These are phyloP conservation scores for Globisporangium lucens DNA, from an alignment of 352 stramenopile genomes.

Conservation along the genomic window DNA sequence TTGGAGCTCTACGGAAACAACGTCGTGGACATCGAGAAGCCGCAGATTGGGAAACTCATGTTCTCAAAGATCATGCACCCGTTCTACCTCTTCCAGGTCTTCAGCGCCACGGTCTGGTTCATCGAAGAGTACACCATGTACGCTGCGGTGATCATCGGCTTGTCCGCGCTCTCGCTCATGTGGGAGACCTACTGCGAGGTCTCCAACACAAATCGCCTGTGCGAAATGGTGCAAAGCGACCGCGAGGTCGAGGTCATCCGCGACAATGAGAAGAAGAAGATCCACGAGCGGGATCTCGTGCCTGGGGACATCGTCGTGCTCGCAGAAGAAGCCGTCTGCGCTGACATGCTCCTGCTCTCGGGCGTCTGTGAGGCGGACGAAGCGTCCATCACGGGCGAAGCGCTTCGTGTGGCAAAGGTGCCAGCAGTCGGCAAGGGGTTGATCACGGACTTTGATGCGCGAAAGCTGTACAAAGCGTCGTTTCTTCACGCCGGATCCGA, in stretches of 20 bases:
- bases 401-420: slow-evolving; percentile 68
- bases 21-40: slow-evolving; percentile 36
- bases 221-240: slow-evolving; percentile 45
- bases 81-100: slow-evolving; percentile 77
- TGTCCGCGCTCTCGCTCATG: slow-evolving; percentile 55
- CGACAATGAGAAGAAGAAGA: slow-evolving; percentile 36
- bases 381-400: slow-evolving; percentile 69
- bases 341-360: slow-evolving; percentile 53
- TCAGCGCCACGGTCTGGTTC: slow-evolving; percentile 64
- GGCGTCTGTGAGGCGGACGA: slow-evolving; percentile 68
- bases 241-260: slow-evolving; percentile 33
- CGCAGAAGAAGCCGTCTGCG: slow-evolving; percentile 49
- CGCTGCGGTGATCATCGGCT: slow-evolving; percentile 49
- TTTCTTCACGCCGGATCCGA: slow-evolving; percentile 53
- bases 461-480: slow-evolving; percentile 36
- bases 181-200: slow-evolving; percentile 70
- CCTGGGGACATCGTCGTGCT: slow-evolving; percentile 68
- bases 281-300: slow-evolving; percentile 55
- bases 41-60: slow-evolving; percentile 32
- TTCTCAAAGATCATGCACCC: slow-evolving; percentile 68
- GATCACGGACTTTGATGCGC: slow-evolving; percentile 28
- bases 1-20: slow-evolving; percentile 42
- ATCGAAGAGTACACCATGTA: slow-evolving; percentile 62
- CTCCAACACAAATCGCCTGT: slow-evolving; percentile 57
- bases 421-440: slow-evolving; percentile 12